Evolutionary conservation across 2,329 filamentous ascomycete species (phyloP), one percentile per base, ranked within the genome.

Genomic region (Graphilbum fragrans): DNA sequence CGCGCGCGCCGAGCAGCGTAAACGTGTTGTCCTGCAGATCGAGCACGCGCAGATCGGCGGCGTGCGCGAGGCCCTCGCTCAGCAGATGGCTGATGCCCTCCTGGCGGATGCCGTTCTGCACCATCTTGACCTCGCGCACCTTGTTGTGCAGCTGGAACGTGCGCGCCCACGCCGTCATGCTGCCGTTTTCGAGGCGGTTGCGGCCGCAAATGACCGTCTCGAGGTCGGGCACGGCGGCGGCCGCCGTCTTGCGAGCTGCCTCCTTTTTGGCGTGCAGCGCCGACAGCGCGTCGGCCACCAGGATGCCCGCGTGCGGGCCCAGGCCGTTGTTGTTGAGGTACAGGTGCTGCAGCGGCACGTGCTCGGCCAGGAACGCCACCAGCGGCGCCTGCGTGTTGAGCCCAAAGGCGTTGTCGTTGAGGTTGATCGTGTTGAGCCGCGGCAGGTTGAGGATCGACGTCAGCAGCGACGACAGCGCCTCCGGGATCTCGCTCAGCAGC

Each of bases 11-110:
- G 47, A 73, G 70, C 32, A 81, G 61, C 10, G 90, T 96, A 59
- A 96, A 96, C 0, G 92, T 96, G 65, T 98, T 98, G 65, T 98
- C 92, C 61, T 98, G 90, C 47, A 98, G 67, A 65, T 98, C 92
- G 41, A 98, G 66, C 14, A 87, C 74, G 57, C 80, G 70, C 42
- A 98, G 71, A 35, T 69, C 66, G 25, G 66, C 69, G 39, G 86
- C 77, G 53, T 85, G 72, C 49, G 71, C 75, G 41, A 98, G 70
- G 47, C 92, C 92, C 41, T 88, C 70, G 46, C 75, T 79, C 49
- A 98, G 67, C 43, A 98, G 69, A 50, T 82, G 74, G 37, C 80
- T 80, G 55, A 96, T 92, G 46, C 92, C 92, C 61, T 96, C 87
- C 57, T 90, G 86, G 35, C 92, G 77, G 52, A 98, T 98, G 40